Base-by-base conservation (phyloP, 441 rosid genomes). In the Erodium texanum region DNA sequence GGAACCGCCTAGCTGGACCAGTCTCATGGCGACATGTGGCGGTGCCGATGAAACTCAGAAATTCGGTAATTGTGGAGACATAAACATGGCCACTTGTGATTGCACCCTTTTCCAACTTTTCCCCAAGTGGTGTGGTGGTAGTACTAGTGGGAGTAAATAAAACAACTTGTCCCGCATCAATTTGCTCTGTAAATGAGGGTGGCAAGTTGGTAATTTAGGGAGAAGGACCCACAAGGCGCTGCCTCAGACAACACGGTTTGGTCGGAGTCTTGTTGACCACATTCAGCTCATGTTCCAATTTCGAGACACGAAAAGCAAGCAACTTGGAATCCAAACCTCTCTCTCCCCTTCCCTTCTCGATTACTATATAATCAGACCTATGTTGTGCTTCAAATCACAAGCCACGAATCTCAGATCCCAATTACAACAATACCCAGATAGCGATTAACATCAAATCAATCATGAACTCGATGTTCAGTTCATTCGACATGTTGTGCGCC, bases 381-480 rank as follows among this genome's bases (percentile, higher is more conserved):
- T 12, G 2, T 45, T 14, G 16, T 45, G 54, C 54, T 45, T 43
- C 52, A 43, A 43, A 1, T 4, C 52, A 10, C 52, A 43, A 43
- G 2, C 12, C 52, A 43, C 52, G n/a, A 43, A 1, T 43, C 1
- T 27, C 29, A 27, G 2, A 27, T 27, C 29, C 29, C 29, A 27
- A 27, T 1, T 27, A 27, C 29, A 27, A 27, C 29, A 27, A 27
- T 27, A 27, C 29, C 29, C 29, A 27, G 29, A 27, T 27, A 27
- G n/a, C 54, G 10, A 45, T 45, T 45, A 45, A 12, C 0, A 0
- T 45, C 3, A 14, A 15, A n/a, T 14, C 11, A 15, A 48, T 48
- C 56, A 48, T 48, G 56, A 48, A 48, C 18, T 48, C 56, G 15
- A 48, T 48, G 56, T 48, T 48, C 56, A 48, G 56, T 48, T 48